Percentiles rank a stretch among this genome's conserved stretches.
Evolutionary conservation across 2,329 filamentous ascomycete species (phyloP).

Genomic region (Sphaerulina populicola): DNA sequence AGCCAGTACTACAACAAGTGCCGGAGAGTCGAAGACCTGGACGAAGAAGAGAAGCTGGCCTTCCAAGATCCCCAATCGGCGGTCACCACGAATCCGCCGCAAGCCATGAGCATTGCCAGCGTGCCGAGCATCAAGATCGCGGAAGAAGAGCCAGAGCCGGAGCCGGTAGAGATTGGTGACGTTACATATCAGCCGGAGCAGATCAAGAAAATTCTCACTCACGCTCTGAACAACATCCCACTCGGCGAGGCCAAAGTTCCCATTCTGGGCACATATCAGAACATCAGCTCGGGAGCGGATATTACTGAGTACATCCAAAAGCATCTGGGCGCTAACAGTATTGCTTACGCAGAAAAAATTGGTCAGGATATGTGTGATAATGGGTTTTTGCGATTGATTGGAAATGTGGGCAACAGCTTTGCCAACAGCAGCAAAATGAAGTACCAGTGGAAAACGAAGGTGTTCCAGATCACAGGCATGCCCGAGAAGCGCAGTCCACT

Average conservation of each 20-base stretch:
- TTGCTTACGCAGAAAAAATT: conserved; percentile 88
- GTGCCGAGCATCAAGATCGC: conserved; percentile 81
- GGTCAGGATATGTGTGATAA: conserved; percentile 83
- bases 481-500: conserved; percentile 72
- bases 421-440: conserved; percentile 96
- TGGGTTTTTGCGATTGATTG: conserved; percentile 81
- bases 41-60: conserved; percentile 96
- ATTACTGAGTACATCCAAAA: conserved; percentile 94
- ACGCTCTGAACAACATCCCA: conserved; percentile 80
- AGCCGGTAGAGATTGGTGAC: conserved; percentile 83
- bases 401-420: conserved; percentile 90
- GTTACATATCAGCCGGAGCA: conserved; percentile 76
- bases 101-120: conserved; percentile 39
- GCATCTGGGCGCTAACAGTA: conserved; percentile 70
- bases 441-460: conserved; percentile 93
- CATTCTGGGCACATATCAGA: conserved; percentile 88
- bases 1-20: conserved; percentile 99
- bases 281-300: conserved; percentile 82
- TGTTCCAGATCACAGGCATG: conserved; percentile 77
- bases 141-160: conserved; percentile 63
- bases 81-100: conserved; percentile 40
- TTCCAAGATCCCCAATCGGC: conserved; percentile 72
- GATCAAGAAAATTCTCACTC: conserved; percentile 77
- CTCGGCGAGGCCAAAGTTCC: conserved; percentile 89
- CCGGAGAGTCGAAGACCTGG: conserved; percentile 85